These are phyloP conservation scores for Aristolochia contorta DNA, from an alignment of 164 flowering plant genomes.

Conservation along the genomic window DNA sequence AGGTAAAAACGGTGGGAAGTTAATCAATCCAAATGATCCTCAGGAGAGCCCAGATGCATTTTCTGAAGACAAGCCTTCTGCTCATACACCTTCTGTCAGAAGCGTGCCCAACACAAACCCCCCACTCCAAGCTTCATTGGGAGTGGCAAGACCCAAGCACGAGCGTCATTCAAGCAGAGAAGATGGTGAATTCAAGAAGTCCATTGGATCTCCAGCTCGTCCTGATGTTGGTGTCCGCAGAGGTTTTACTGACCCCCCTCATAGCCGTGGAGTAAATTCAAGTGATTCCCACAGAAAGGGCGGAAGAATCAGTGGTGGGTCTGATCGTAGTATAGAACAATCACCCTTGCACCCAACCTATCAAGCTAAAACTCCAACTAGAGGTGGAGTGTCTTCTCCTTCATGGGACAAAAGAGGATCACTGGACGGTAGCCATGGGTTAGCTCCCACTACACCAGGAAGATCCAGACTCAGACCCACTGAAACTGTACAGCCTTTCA, in stretches of 20 bases:
- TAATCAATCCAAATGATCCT: slow-evolving; percentile 75
- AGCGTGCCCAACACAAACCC: slow-evolving; percentile 18
- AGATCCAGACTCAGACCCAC: slow-evolving; percentile 32
- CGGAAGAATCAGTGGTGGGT: slow-evolving; percentile 19
- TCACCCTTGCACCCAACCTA: slow-evolving; percentile 36
- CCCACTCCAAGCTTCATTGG: slow-evolving; percentile 11
- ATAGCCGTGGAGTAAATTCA: slow-evolving; percentile 6
- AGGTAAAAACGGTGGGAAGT: slow-evolving; percentile 37
- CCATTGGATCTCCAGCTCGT: slow-evolving; percentile 21
- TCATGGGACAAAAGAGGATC: slow-evolving; percentile 36
- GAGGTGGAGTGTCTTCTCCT: slow-evolving; percentile 30
- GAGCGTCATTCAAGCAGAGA: slow-evolving; percentile 31
- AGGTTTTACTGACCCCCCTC: slow-evolving; percentile 14
- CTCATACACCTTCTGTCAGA: slow-evolving; percentile 14
- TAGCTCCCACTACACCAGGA: slow-evolving; percentile 36
- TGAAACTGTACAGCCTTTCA: slow-evolving; percentile 27
- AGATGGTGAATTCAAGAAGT: slow-evolving; percentile 28
- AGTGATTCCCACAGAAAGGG: slow-evolving; percentile 16
- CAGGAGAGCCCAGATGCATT: slow-evolving; percentile 45
- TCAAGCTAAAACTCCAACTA: slow-evolving; percentile 24
- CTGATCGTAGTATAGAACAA: slow-evolving; percentile 32
- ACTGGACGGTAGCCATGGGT: slow-evolving; percentile 29
- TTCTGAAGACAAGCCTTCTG: slow-evolving; percentile 18
- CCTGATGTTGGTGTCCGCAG: slow-evolving; percentile 11
- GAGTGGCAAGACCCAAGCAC: slow-evolving; percentile 15